Conservation (phyloP, 2,329 filamentous ascomycete species). For the Hortaea sp. region DNA sequence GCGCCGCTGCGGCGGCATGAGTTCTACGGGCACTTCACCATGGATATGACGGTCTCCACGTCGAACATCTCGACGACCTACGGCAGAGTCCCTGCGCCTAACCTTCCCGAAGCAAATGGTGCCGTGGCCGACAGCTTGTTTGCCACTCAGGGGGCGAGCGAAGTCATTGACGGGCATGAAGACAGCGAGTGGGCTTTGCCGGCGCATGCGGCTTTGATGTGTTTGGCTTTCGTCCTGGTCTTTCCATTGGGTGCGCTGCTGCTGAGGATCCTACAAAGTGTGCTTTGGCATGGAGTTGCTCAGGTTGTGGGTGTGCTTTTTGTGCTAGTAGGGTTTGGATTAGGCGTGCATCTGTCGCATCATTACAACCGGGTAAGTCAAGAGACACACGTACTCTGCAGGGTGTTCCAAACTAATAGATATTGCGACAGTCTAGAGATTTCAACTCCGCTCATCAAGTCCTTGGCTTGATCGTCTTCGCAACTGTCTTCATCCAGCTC, state of each 20-base stretch:
- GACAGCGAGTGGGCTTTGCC: constrained; percentile 10
- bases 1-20: constrained; percentile 29
- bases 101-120: constrained; percentile 13
- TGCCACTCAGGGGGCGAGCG: constrained; percentile 21
- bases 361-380: constrained; percentile 30
- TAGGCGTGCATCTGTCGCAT: constrained; percentile 33
- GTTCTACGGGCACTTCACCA: constrained; percentile 31
- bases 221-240: constrained; percentile 26
- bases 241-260: constrained; percentile 28
- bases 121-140: constrained; percentile 13
- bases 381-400: no score
- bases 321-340: constrained; percentile 28
- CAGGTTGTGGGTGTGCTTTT: constrained; percentile 29
- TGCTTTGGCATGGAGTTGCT: constrained; percentile 32
- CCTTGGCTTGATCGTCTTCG: constrained; percentile 32
- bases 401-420: no score
- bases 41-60: constrained; percentile 32
- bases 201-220: constrained; percentile 26
- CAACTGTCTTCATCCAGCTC: constrained; percentile 26
- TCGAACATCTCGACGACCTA: constrained; percentile 12
- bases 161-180: constrained; percentile 11
- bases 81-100: constrained; percentile 28
- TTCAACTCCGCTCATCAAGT: constrained; percentile 39
- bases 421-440: constrained; percentile 17
- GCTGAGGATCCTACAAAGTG: constrained; percentile 29